phyloP scores from a whole-genome alignment of 345 rosid genomes.

The Ceriops tagal region DNA sequence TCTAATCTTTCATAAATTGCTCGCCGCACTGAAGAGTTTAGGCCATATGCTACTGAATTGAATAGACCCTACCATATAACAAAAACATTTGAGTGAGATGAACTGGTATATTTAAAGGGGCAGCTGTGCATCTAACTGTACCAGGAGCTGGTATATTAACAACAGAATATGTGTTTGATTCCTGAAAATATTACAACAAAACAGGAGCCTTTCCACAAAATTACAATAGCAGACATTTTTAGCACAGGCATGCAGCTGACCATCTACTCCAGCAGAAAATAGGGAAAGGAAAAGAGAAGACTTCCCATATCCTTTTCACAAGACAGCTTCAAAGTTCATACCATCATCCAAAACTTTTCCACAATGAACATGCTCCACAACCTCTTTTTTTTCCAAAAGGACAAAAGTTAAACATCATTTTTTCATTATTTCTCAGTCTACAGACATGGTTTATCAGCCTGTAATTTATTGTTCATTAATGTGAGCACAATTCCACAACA shows the following conservation, averaged over 20 bases:
- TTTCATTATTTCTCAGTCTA: not conserved
- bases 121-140: not conserved
- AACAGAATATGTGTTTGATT: no score
- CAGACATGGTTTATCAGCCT: not conserved
- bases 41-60: constrained; percentile 94
- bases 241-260: not conserved
- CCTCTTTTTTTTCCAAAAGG: not conserved
- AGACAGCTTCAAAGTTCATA: not conserved
- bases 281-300: not conserved
- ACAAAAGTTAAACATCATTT: not conserved
- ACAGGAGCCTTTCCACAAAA: no score
- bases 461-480: not conserved
- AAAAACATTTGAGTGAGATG: not conserved
- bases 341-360: not conserved
- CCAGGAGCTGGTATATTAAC: not conserved
- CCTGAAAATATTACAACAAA: no score
- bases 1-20: constrained; percentile 80
- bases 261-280: not conserved
- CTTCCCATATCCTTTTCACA: not conserved
- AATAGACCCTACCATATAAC: constrained; percentile 62
- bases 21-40: constrained; percentile 85
- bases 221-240: not conserved
- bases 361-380: not conserved
- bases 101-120: not conserved
- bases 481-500: constrained; percentile 5